Evolutionary conservation across 2,329 filamentous ascomycete genomes (phyloP), one percentile per base, ranked within the genome.

Genomic region (Colletotrichum viniferum): DNA sequence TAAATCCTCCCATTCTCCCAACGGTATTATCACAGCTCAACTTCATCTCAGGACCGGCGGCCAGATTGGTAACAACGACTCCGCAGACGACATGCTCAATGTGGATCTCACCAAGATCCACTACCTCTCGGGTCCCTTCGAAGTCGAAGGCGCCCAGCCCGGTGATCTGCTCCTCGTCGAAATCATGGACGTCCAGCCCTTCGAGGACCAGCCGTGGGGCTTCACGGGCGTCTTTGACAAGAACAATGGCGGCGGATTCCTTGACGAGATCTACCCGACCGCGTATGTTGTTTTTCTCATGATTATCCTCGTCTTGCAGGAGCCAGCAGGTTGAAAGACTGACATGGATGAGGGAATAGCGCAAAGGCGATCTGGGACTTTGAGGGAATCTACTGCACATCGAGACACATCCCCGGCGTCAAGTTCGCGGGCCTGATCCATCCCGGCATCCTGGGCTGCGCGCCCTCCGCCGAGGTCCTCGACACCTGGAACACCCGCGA

Each of bases 181-280:
- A 83, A 98, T 98, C 78, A 95, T 96, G 83, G 96, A 98, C 80
- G 95, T 98, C 0, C 95, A 98, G 85, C 96, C 96, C 0, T 92
- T 98, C 78, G 89, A 96, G 77, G 92, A 97, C 34, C 91, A 94
- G 73, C 95, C 95, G 0, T 98, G 96, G 96, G 96, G 96, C 0
- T 98, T 98, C 83, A 96, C 94, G 0, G 95, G 95, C 10, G 85
- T 97, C 7, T 98, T 98, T 80, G 89, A 93, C 69, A 93, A 91
- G 78, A 86, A 92, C 18, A 98, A 98, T 79, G 96, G 96, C 7
- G 96, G 96, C 10, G 96, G 96, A 0, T 98, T 98, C 78, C 85
- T 98, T 14, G 95, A 98, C 78, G 95, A 97, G 81, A 89, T 95
- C 32, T 98, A 97, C 79, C 96, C 95, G 0, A 91, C 95, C 32